Conservation (phyloP, 345 rosid species). For the Triadica sebifera region DNA sequence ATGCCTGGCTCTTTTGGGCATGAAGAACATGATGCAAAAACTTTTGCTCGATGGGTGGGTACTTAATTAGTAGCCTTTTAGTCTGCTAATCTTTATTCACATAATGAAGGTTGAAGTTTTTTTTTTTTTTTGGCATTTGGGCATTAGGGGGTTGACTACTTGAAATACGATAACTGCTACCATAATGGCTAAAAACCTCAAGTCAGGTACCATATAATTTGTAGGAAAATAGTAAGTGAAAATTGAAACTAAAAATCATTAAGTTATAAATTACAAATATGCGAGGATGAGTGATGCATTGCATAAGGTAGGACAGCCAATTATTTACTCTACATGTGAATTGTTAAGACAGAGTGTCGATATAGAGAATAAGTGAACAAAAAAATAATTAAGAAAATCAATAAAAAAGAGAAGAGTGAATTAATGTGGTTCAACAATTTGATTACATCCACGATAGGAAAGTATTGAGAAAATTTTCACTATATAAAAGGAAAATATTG, state of each 20-base stretch:
- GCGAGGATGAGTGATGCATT: slow-evolving; percentile 28
- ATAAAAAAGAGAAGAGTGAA: no score
- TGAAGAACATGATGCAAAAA: slow-evolving; percentile 27
- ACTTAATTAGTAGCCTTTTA: neutral
- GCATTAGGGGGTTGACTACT: slow-evolving; percentile 30
- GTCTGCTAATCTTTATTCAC: neutral
- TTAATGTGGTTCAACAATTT: no score
- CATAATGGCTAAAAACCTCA: slow-evolving; percentile 28
- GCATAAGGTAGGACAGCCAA: slow-evolving; percentile 27
- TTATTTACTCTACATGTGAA: slow-evolving; percentile 29
- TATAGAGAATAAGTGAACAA: no score
- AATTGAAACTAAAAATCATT: no score
- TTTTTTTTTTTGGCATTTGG: no score
- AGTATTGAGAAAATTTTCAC: no score
- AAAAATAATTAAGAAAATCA: no score
- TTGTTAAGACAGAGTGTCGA: no score
- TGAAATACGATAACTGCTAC: slow-evolving; percentile 34
- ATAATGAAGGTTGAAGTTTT: neutral
- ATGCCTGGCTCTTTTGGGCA: slow-evolving; percentile 34
- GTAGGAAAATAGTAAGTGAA: no score
- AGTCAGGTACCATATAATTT: slow-evolving; percentile 12
- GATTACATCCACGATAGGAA: no score
- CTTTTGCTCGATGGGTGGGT: slow-evolving; percentile 32
- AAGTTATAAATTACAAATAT: slow-evolving; percentile 16
- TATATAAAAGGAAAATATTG: no score